A percentile compares a stretch with the other conserved stretches of the same genome.
phyloP scores from a whole-genome alignment of 2,329 filamentous ascomycete species.

The Calonectria hongkongensis region DNA sequence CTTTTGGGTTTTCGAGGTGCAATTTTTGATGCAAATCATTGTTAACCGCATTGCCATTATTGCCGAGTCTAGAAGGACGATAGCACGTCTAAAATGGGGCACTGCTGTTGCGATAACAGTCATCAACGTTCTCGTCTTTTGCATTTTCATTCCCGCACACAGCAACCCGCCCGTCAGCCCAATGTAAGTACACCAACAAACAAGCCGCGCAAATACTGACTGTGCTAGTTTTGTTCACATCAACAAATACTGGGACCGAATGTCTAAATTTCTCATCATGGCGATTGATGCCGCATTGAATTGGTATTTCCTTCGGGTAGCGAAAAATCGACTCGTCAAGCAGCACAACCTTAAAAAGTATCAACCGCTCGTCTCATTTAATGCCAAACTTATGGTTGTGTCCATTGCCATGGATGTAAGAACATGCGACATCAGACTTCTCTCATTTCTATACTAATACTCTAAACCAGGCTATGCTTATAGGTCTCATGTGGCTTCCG shows the following conservation, averaged over 20 bases:
- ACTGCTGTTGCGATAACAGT: constrained; percentile 65
- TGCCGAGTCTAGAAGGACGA: constrained; percentile 62
- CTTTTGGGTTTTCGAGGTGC: constrained; percentile 68
- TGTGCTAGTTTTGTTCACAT: constrained; percentile 59
- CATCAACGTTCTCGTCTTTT: constrained; percentile 73
- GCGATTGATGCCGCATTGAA: constrained; percentile 71
- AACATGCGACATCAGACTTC: too few relatives aligned
- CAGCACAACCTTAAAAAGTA: constrained; percentile 71
- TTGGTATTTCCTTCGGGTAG: constrained; percentile 69
- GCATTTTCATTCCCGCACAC: constrained; percentile 72
- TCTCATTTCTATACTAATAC: not conserved
- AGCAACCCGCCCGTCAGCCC: constrained; percentile 61
- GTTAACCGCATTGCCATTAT: constrained; percentile 72
- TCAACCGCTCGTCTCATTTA: constrained; percentile 69
- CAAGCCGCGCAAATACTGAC: not conserved
- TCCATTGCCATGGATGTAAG: constrained; percentile 70
- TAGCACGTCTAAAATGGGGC: constrained; percentile 67
- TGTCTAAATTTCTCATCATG: constrained; percentile 71
- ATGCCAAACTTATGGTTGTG: constrained; percentile 68
- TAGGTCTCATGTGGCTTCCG: constrained; percentile 59
- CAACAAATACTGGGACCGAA: constrained; percentile 72
- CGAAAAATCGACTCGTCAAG: constrained; percentile 67
- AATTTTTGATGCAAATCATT: constrained; percentile 73
- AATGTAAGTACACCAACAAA: constrained; percentile 49
- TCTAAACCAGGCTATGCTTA: constrained; percentile 47